Percentiles rank a stretch among this genome's conserved stretches.
Evolutionary conservation across 331 rosid species (phyloP).

Genomic region (Telfairia occidentalis): DNA sequence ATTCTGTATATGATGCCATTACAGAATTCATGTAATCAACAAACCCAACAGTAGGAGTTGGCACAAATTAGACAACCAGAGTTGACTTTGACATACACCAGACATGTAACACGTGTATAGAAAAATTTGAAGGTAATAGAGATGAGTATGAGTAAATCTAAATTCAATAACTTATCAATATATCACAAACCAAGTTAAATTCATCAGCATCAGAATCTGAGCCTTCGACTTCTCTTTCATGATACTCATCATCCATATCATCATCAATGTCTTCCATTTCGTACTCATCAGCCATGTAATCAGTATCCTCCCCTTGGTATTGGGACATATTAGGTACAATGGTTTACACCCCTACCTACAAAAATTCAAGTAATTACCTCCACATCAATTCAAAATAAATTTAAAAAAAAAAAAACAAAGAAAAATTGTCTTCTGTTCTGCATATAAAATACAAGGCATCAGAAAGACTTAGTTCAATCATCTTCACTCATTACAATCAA

Average conservation of each 20-base stretch:
- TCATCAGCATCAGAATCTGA: slow-evolving; percentile 67
- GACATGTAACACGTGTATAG: neutral
- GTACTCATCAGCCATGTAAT: slow-evolving; percentile 49
- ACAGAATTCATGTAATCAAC: neutral
- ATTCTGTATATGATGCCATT: slow-evolving; percentile 30
- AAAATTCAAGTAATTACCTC: neutral
- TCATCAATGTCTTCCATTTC: slow-evolving; percentile 72
- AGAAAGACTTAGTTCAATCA: neutral
- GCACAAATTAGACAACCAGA: neutral
- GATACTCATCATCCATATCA: slow-evolving; percentile 46
- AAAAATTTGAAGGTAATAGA: neutral
- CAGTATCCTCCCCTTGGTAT: slow-evolving; percentile 40
- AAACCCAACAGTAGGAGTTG: neutral
- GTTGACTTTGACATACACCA: neutral
- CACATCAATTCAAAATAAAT: neutral
- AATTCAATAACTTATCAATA: neutral
- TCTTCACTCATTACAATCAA: neutral
- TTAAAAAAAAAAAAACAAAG: neutral
- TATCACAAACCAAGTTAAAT: slow-evolving; percentile 46
- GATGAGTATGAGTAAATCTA: neutral
- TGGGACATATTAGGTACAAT: slow-evolving; percentile 35
- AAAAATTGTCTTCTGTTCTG: neutral
- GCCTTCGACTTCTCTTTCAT: slow-evolving; percentile 49
- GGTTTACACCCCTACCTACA: neutral
- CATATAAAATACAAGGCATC: neutral